Evolutionary conservation across 768 basidiomycete species (phyloP), one percentile per base, ranked within the genome.

Genomic region (Boletus edulis): DNA sequence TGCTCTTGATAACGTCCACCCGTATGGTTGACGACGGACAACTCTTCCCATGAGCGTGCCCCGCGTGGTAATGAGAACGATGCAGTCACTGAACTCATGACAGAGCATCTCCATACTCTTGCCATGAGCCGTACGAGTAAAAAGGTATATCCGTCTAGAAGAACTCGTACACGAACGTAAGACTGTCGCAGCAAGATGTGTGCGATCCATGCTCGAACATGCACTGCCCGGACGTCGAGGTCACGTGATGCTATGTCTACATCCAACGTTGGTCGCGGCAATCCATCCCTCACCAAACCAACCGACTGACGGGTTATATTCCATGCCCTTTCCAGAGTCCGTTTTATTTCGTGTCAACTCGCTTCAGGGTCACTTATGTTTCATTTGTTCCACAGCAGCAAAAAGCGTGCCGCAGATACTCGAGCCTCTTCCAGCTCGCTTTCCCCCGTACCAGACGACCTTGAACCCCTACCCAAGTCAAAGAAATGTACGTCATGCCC

Each of bases 401-500:
- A 82, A 73, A 82, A 81, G 65, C 73, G 80, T 56, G 74, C 75
- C 2, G 61, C 70, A 41, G 35, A 54, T 24, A 52, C 63, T 46
- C 56, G 70, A 40, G 56, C 58, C 29, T 60, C 65, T 34, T 71
- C 69, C 14, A 35, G 34, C 7, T 73, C 75, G 14, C 62, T 74
- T 39, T 74, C 74, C n/a, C 67, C 74, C 35, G 53, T 59, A 24
- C 66, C 65, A 5, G 59, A 73, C 6, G 70, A 73, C 34, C 63
- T 24, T 24, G 22, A 68, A 12, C 51, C 39, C 34, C 41, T 64
- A 17, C 70, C 73, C 35, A 75, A 69, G 22, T 64, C 72, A 17
- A 84, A 82, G 74, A 80, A 81, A 75, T 69, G 82, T 81, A 63
- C 60, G 79, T 71, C n/a, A 43, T 40, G 49, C 48, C 42, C 40